Evolutionary conservation across 2,329 filamentous ascomycete genomes (phyloP).

Genomic region (Cytospora mali): DNA sequence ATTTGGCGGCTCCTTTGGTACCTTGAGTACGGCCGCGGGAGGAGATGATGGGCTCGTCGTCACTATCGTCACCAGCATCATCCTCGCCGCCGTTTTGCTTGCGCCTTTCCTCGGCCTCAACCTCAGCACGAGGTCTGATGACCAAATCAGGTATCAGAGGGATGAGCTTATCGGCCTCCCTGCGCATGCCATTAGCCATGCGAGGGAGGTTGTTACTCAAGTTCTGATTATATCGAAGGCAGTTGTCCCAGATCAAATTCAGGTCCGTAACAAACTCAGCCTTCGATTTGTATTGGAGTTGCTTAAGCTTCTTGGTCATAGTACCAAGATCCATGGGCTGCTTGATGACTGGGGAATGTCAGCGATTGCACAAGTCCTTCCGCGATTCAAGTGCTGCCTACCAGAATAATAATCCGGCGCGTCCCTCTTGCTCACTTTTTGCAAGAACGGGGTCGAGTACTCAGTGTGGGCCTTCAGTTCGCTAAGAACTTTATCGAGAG

Average conservation of each 20-base stretch:
- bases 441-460: conserved; percentile 94
- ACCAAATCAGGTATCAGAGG: conserved; percentile 91
- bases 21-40: conserved; percentile 88
- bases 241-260: conserved; percentile 96
- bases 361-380: conserved; percentile 29
- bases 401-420: conserved; percentile 93
- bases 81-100: conserved; percentile 84
- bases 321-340: conserved; percentile 96
- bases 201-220: conserved; percentile 84
- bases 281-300: conserved; percentile 80
- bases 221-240: conserved; percentile 91
- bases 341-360: conserved; percentile 72
- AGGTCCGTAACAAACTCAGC: conserved; percentile 92
- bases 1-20: conserved; percentile 76
- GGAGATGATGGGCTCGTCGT: conserved; percentile 98
- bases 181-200: conserved; percentile 95
- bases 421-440: conserved; percentile 94
- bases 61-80: conserved; percentile 85
- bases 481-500: conserved; percentile 92
- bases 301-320: conserved; percentile 97
- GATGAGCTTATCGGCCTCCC: conserved; percentile 95
- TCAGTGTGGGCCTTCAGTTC: conserved; percentile 97
- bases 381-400: conserved; percentile 48
- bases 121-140: conserved; percentile 88
- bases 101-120: conserved; percentile 83